A percentile compares a stretch with the other conserved stretches of the same genome.
These are phyloP conservation scores for Moricandia moricandioides DNA, from an alignment of 345 rosid genomes.

Conservation along the genomic window DNA sequence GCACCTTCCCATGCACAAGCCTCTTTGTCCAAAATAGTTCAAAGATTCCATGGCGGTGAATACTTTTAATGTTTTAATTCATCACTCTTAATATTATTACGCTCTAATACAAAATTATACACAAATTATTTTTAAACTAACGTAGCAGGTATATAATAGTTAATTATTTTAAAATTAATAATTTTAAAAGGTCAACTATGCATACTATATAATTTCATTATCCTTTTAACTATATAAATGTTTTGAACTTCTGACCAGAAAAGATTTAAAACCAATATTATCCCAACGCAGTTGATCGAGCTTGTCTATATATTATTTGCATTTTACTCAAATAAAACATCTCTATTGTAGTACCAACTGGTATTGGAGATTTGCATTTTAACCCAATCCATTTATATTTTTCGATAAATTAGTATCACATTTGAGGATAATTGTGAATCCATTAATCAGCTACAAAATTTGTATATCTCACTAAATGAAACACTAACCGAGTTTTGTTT, in stretches of 20 bases:
- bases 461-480: not conserved
- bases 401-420: not conserved
- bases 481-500: not conserved
- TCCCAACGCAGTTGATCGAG: not conserved
- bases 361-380: not conserved
- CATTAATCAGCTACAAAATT: not conserved
- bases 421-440: not conserved
- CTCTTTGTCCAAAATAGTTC: constrained; percentile 2
- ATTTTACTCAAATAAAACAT: constrained; percentile 24
- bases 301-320: not conserved
- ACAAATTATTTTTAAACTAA: not conserved
- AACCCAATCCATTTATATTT: not conserved
- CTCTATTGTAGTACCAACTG: not conserved
- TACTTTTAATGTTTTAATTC: not conserved
- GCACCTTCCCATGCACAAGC: constrained; percentile 4
- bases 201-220: constrained; percentile 5
- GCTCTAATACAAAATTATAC: not conserved
- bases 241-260: constrained; percentile 15
- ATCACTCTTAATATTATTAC: not conserved
- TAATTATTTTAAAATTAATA: not conserved
- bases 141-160: no score
- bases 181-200: constrained; percentile 23
- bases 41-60: constrained; percentile 30
- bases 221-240: not conserved
- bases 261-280: not conserved